Evolutionary conservation across 768 basidiomycete species (phyloP).

Genomic region (Termitomyces sp.): DNA sequence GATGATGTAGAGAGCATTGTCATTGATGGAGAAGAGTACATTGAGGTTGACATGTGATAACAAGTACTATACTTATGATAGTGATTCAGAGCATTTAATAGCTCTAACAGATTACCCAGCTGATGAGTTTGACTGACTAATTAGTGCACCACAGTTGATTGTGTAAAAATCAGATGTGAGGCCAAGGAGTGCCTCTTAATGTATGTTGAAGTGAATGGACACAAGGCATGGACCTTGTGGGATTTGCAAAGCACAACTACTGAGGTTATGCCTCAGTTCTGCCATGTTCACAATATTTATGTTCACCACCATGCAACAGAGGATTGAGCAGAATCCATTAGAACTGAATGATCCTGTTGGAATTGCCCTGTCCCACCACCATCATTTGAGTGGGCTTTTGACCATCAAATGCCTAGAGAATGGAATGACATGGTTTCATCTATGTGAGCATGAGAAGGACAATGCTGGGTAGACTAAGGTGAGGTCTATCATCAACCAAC

Average conservation of each 20-base stretch:
- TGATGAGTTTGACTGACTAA: background rate
- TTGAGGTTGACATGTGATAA: background rate
- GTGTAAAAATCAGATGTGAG: background rate
- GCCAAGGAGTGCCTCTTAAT: background rate
- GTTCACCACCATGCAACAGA: too few relatives aligned
- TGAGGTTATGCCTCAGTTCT: background rate
- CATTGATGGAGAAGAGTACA: background rate
- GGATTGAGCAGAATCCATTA: too few relatives aligned
- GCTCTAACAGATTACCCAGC: background rate
- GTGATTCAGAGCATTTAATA: background rate
- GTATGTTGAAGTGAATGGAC: background rate
- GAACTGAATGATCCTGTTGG: background rate
- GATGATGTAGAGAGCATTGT: background rate
- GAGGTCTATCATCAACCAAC: too few relatives aligned
- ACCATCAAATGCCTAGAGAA: background rate
- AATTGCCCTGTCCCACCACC: background rate
- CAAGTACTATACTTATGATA: background rate
- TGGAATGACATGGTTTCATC: slow-evolving; percentile 16
- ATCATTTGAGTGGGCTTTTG: background rate
- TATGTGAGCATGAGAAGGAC: too few relatives aligned
- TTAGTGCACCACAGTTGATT: background rate
- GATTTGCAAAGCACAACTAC: slow-evolving; percentile 19
- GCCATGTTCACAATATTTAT: background rate
- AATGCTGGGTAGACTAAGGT: too few relatives aligned
- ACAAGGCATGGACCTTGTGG: slow-evolving; percentile 13